phyloP scores from a whole-genome alignment of 2,329 filamentous ascomycete genomes.

The Diplodia scrobiculata region DNA sequence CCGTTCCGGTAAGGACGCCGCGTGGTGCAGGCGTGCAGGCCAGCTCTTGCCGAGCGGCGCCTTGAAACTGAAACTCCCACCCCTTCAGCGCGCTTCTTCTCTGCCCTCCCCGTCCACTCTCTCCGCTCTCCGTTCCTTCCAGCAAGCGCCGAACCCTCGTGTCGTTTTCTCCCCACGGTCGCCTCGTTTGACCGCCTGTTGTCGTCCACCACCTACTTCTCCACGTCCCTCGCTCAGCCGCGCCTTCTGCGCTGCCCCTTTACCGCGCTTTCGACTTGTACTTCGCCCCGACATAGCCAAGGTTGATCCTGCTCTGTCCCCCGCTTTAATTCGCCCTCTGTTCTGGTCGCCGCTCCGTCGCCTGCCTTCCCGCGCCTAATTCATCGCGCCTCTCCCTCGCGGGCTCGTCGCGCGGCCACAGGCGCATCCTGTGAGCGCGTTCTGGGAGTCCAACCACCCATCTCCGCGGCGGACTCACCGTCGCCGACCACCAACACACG shows the following conservation, averaged over 20 bases:
- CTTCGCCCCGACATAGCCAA: constrained; percentile 12
- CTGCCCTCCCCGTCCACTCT: constrained; percentile 25
- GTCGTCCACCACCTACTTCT: not conserved
- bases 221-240: constrained; percentile 18
- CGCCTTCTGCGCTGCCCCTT: constrained; percentile 22
- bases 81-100: constrained; percentile 25
- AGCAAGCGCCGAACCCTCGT: constrained; percentile 10
- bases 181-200: constrained; percentile 25
- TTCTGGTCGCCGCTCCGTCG: constrained; percentile 3
- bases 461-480: constrained; percentile 26
- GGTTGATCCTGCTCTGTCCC: constrained; percentile 26
- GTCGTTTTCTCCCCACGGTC: constrained; percentile 8
- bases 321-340: constrained; percentile 20
- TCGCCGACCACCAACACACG: constrained; percentile 8
- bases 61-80: constrained; percentile 28
- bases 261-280: constrained; percentile 17
- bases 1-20: constrained; percentile 25
- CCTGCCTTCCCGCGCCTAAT: constrained; percentile 5
- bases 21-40: constrained; percentile 23
- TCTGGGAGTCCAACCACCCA: constrained; percentile 7
- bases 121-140: constrained; percentile 24
- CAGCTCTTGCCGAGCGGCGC: constrained; percentile 27
- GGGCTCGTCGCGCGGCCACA: constrained; percentile 18
- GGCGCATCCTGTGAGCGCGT: constrained; percentile 25
- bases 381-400: not conserved